Base-by-base conservation (phyloP, 2,329 filamentous ascomycete genomes). In the Pyrenophora tritici-repentis region DNA sequence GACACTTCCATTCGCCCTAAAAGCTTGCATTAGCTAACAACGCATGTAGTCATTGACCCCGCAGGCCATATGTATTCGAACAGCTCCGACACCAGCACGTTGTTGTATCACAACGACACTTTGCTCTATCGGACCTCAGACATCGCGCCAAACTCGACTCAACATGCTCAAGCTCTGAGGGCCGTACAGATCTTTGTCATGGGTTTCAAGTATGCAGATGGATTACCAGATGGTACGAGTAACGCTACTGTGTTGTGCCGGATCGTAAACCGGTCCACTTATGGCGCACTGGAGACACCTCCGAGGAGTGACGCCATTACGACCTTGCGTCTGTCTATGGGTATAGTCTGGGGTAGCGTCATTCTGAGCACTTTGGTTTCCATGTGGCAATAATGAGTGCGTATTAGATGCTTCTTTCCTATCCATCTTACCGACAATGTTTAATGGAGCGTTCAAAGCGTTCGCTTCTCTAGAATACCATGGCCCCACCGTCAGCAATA, bases 401-500 rank as follows among this genome's bases (percentile, higher is more conserved):
- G 10, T 20, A 22, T 12, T 29, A 22, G 34, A 38, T 29, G 32
- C 26, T 43, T 31, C 31, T 39, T 24, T 42, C 18, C 14, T 6
- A 37, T 26, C 24, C 17, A 34, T 32, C 37, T 4, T 16, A 12
- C 20, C 22, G 12, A 22, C 13, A 33, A 37, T 16, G n/a, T 13
- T 17, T 33, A 7, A 16, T 6, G 2, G 13, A 14, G 5, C 16
- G 39, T 24, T 8, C 6, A 17, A 17, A 31, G 22, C 14, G 17
- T 17, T 20, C 14, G 1, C 16, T 12, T 24, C 33, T 33, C 17
- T 45, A 72, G 47, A 73, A 72, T 4, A 66, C 70, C 64, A 69
- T 71, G 6, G 68, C 68, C 1, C 70, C 70, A 1, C 86, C 86
- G 68, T 89, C 86, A 39, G 88, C 79, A 29, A 87, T 73, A 51